phyloP scores from a whole-genome alignment of 208 protist genomes.

The Entamoeba invadens region DNA sequence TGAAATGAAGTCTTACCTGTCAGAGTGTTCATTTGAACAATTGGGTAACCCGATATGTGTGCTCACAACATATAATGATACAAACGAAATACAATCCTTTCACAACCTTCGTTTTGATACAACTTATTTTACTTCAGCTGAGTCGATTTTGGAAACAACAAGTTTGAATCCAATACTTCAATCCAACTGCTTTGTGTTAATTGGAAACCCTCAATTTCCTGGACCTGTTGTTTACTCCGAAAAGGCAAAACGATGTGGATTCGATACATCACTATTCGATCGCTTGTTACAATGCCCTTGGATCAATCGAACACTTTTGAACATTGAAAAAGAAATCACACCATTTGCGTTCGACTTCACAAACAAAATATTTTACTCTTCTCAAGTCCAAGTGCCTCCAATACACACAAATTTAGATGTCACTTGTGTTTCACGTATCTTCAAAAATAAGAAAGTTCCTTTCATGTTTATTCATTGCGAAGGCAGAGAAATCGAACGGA shows the following conservation, averaged over 20 bases:
- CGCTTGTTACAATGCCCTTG: conserved; percentile 63
- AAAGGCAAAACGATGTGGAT: conserved; percentile 61
- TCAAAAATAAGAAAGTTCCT: conserved; percentile 59
- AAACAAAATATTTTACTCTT: conserved; percentile 84
- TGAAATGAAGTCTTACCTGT: too few species aligned
- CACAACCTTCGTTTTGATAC: too few species aligned
- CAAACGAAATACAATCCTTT: too few species aligned
- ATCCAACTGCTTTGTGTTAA: too few species aligned
- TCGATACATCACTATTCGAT: conserved; percentile 77
- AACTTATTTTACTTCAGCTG: too few species aligned
- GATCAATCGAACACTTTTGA: conserved; percentile 60
- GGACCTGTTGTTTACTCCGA: conserved; percentile 77
- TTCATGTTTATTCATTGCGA: conserved; percentile 75
- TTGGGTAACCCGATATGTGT: too few species aligned
- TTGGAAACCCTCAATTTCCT: conserved; percentile 80
- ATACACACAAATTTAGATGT: too few species aligned
- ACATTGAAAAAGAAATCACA: conserved; percentile 91
- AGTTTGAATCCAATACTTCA: too few species aligned
- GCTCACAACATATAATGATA: too few species aligned
- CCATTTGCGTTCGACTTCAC: conserved; percentile 72
- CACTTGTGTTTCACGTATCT: conserved; percentile 69
- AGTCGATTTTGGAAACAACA: too few species aligned
- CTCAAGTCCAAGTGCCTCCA: conserved; percentile 69
- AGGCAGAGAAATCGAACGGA: conserved; percentile 65
- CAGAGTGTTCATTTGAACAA: too few species aligned